These are phyloP conservation scores for Chalaropsis thielavioides DNA, from an alignment of 2,329 filamentous ascomycete species.

Conservation along the genomic window DNA sequence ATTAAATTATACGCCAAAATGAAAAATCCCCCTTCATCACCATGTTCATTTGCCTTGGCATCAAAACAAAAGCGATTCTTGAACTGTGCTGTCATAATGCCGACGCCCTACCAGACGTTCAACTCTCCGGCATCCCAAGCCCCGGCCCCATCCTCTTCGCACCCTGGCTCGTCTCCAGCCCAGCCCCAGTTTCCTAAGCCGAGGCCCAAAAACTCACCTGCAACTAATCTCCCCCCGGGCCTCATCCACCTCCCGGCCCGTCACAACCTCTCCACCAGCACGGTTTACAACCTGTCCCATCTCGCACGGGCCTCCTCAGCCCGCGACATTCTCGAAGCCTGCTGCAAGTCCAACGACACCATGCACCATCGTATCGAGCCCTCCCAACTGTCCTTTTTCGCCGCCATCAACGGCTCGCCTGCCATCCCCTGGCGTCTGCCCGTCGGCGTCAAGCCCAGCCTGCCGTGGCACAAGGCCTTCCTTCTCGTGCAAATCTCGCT, in stretches of 20 bases:
- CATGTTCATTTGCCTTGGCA: not conserved
- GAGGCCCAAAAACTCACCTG: not conserved
- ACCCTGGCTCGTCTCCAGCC: not conserved
- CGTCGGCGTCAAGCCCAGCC: constrained; percentile 17
- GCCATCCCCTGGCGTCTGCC: constrained; percentile 27
- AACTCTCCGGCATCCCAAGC: not conserved
- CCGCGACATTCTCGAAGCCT: constrained; percentile 26
- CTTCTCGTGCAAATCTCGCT: constrained; percentile 50
- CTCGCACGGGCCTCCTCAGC: constrained; percentile 16
- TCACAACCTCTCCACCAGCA: constrained; percentile 9
- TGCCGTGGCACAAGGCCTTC: constrained; percentile 54
- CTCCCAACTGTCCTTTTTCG: constrained; percentile 27
- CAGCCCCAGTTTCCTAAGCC: not conserved
- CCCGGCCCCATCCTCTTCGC: not conserved
- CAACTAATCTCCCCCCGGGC: not conserved
- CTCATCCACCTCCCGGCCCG: constrained; percentile 10
- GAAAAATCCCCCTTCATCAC: not conserved
- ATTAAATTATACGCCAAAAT: not conserved
- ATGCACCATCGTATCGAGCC: constrained; percentile 26
- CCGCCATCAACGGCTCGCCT: constrained; percentile 28
- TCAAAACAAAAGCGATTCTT: not conserved
- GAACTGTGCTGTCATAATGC: not conserved
- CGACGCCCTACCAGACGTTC: not conserved
- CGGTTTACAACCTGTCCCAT: constrained; percentile 9
- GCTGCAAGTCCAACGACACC: constrained; percentile 28